phyloP scores from a whole-genome alignment of 2,329 filamentous ascomycete species.

The Chaetomium sp. region DNA sequence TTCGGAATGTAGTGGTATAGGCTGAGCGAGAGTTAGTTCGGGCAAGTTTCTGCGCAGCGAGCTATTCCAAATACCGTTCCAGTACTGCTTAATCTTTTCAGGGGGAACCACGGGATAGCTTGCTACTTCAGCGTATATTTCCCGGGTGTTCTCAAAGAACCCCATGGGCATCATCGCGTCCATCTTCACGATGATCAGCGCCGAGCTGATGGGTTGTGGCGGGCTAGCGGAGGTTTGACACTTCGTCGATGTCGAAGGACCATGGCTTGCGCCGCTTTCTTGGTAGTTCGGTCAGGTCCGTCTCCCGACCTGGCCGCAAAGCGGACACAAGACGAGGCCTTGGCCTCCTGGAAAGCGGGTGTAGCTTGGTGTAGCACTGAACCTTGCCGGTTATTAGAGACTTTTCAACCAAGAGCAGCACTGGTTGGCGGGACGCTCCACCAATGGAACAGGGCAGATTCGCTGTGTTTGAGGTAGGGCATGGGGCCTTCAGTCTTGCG shows the following conservation, averaged over 20 bases:
- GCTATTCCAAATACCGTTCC: slow-evolving; percentile 51
- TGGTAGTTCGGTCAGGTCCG: background rate
- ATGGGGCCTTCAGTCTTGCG: slow-evolving; percentile 1
- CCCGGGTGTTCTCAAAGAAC: slow-evolving; percentile 56
- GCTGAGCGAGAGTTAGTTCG: slow-evolving; percentile 44
- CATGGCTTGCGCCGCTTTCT: slow-evolving; percentile 18
- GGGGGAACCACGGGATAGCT: slow-evolving; percentile 52
- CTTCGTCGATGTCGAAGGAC: slow-evolving; percentile 11
- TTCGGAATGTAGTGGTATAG: slow-evolving; percentile 62
- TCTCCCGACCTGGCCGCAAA: background rate
- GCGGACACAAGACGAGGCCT: slow-evolving; percentile 1
- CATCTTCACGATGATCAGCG: slow-evolving; percentile 17
- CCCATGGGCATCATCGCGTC: slow-evolving; percentile 58
- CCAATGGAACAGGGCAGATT: background rate
- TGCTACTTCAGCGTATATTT: slow-evolving; percentile 58
- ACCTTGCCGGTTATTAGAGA: background rate
- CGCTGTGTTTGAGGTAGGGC: slow-evolving; percentile 1
- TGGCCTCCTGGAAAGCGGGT: background rate
- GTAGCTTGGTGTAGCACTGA: background rate
- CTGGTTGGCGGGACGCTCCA: background rate
- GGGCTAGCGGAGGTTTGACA: slow-evolving; percentile 14
- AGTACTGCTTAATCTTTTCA: slow-evolving; percentile 58
- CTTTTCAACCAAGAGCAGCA: background rate
- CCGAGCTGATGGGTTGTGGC: background rate
- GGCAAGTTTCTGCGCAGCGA: background rate